phyloP scores from a whole-genome alignment of 345 rosid genomes.

The Brassica carinata region DNA sequence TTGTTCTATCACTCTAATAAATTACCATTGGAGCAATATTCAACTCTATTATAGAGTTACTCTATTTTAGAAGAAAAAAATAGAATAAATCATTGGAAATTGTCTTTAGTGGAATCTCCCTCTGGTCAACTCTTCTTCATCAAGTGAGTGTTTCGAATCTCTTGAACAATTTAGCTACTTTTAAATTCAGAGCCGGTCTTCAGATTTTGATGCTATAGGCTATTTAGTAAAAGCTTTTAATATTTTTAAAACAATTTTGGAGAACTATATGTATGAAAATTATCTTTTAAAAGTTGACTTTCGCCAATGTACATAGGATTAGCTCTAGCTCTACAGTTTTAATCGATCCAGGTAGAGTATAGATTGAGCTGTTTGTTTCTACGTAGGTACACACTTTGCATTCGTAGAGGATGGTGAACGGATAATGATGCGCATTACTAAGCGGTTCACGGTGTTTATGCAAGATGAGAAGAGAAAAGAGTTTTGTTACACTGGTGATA shows the following conservation, averaged over 20 bases:
- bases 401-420: background rate
- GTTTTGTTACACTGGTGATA: conserved; percentile 30
- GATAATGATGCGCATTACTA: background rate
- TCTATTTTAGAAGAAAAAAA: no score
- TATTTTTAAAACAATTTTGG: background rate
- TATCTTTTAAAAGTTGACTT: background rate
- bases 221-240: no score
- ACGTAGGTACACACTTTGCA: background rate
- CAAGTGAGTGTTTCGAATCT: background rate
- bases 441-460: conserved; percentile 26
- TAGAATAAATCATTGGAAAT: no score
- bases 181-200: background rate
- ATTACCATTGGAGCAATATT: no score
- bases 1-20: no score
- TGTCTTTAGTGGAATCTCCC: background rate
- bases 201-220: background rate
- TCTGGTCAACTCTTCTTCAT: background rate
- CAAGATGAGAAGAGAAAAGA: conserved; percentile 22
- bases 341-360: background rate
- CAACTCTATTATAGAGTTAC: no score
- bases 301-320: no score
- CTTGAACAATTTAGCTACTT: background rate
- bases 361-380: background rate
- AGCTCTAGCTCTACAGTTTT: background rate
- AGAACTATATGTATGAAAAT: background rate